These are phyloP conservation scores for Vaccinium macrocarpon DNA, from an alignment of 148 eudicot species.

Conservation along the genomic window DNA sequence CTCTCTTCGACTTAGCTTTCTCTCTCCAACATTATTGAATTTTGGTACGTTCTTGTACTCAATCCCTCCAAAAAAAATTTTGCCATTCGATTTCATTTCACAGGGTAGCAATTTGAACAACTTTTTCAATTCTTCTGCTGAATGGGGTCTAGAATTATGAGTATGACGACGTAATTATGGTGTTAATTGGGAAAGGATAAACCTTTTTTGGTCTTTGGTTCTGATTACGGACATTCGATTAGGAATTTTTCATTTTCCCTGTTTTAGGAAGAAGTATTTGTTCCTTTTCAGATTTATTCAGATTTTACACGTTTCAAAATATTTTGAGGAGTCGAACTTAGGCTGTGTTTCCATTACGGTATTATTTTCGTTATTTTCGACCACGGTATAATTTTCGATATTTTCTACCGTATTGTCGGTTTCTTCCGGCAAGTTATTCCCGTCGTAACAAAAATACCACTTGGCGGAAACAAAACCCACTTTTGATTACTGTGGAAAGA, in stretches of 20 bases:
- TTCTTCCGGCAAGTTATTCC: no score
- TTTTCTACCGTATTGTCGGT: no score
- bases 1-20: background rate
- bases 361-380: no score
- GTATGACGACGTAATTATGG: no score
- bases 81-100: no score
- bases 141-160: background rate
- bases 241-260: background rate
- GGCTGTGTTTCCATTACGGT: no score
- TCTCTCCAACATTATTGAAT: slow-evolving; percentile 5
- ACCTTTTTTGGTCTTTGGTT: background rate
- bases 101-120: background rate
- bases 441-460: no score
- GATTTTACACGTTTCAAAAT: background rate
- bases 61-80: background rate
- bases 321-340: background rate
- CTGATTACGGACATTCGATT: background rate
- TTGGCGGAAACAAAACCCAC: no score
- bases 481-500: no score
- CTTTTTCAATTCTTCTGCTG: background rate
- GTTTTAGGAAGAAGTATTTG: background rate
- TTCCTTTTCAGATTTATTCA: background rate
- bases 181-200: background rate
- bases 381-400: no score
- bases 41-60: slow-evolving; percentile 15